Evolutionary conservation across 768 basidiomycete species (phyloP).

Genomic region (Lactarius deliciosus): DNA sequence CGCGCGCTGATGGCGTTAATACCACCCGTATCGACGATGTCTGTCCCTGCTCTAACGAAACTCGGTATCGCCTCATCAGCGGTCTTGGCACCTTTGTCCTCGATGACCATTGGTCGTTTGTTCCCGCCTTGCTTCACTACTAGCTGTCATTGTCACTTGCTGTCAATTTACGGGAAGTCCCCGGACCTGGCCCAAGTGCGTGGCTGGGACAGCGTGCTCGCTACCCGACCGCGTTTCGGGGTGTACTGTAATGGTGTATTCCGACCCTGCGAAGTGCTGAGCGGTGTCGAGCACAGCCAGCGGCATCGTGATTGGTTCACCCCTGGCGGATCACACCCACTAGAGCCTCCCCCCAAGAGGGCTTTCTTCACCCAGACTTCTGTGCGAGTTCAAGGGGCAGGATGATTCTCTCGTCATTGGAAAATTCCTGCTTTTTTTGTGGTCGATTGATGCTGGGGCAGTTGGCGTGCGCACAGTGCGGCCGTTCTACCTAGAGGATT

Average conservation of each 20-base stretch:
- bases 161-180: not conserved
- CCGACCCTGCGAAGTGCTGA: not conserved
- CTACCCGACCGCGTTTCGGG: not conserved
- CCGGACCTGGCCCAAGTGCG: not conserved
- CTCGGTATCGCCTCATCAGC: not conserved
- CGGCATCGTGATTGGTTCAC: not conserved
- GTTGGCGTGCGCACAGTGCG: not conserved
- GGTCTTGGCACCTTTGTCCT: not conserved
- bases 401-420: not conserved
- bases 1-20: not conserved
- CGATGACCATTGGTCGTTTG: not conserved
- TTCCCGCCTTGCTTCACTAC: not conserved
- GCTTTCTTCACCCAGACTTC: not conserved
- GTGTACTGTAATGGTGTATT: not conserved
- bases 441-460: not conserved
- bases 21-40: not conserved
- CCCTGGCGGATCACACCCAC: not conserved
- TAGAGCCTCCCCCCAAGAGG: not conserved
- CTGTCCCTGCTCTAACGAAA: slow-evolving; percentile 4
- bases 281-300: not conserved
- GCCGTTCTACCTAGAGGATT: not conserved
- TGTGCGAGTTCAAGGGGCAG: not conserved
- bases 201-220: not conserved
- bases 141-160: not conserved
- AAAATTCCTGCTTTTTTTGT: not conserved